phyloP scores from a whole-genome alignment of 1,139 yeast species.

The Suhomyces coccinellae region DNA sequence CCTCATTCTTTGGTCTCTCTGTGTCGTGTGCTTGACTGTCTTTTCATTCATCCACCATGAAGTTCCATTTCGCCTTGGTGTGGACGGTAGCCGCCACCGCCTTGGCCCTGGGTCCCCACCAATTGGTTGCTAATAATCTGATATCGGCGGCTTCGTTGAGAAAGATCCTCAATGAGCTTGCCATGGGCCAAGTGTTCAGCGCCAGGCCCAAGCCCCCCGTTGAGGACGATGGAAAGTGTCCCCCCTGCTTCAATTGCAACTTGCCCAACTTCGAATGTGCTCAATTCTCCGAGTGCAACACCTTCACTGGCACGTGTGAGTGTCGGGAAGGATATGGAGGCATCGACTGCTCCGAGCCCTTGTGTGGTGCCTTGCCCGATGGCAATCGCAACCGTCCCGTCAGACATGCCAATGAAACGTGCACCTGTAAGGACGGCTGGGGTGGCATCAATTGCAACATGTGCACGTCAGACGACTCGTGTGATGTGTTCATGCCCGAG shows the following conservation, averaged over 20 bases:
- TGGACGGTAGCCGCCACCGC: constrained; percentile 5
- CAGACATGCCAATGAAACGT: constrained; percentile 48
- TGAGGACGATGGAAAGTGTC: constrained; percentile 52
- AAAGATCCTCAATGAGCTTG: constrained; percentile 26
- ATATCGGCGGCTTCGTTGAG: constrained; percentile 19
- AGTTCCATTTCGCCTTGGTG: constrained; percentile 1
- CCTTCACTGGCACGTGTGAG: constrained; percentile 86
- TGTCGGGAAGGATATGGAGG: constrained; percentile 95
- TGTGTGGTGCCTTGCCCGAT: constrained; percentile 78
- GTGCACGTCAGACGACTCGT: constrained; percentile 69
- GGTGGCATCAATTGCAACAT: constrained; percentile 88
- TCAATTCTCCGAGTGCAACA: constrained; percentile 84
- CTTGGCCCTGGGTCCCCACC: neutral
- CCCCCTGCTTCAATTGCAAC: constrained; percentile 93
- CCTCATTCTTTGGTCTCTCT: neutral
- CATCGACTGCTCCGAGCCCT: constrained; percentile 82
- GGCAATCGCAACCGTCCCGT: constrained; percentile 67
- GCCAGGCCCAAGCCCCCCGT: constrained; percentile 11
- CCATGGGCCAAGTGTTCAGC: constrained; percentile 30
- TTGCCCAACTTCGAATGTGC: constrained; percentile 87
- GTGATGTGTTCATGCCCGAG: constrained; percentile 87
- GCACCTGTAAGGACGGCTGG: constrained; percentile 88
- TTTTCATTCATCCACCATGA: constrained; percentile 1
- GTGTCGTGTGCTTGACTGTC: neutral
- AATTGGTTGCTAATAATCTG: neutral